Evolutionary conservation across 1,139 yeast genomes (phyloP).

Genomic region (Pichia sp.): DNA sequence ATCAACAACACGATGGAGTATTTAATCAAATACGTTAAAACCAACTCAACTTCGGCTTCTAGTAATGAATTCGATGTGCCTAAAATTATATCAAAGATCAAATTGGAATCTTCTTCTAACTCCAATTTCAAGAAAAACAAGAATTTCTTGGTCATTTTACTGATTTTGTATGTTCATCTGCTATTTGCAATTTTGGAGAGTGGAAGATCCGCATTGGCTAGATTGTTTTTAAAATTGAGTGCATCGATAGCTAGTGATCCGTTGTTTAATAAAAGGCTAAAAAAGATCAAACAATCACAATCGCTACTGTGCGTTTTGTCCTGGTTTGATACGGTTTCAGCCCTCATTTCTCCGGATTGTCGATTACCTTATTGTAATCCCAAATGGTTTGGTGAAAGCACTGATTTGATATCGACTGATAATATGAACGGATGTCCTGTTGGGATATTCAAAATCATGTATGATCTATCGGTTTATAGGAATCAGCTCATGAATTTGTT

Average conservation of each 20-base stretch:
- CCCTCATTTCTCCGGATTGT: slow-evolving; percentile 47
- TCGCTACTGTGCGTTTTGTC: slow-evolving; percentile 39
- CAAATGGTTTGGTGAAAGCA: slow-evolving; percentile 40
- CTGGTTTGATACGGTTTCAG: slow-evolving; percentile 49
- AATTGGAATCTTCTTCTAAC: slow-evolving; percentile 19
- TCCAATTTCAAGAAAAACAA: slow-evolving; percentile 27
- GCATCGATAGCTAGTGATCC: slow-evolving; percentile 38
- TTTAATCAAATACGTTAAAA: slow-evolving; percentile 28
- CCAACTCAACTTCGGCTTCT: slow-evolving; percentile 3
- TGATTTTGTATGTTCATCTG: slow-evolving; percentile 43
- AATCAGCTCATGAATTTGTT: slow-evolving; percentile 5
- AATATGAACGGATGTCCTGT: slow-evolving; percentile 53
- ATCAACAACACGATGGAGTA: slow-evolving; percentile 46
- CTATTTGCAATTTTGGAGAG: slow-evolving; percentile 43
- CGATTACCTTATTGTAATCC: slow-evolving; percentile 43
- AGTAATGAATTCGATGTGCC: slow-evolving; percentile 22
- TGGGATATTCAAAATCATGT: slow-evolving; percentile 37
- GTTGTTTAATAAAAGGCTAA: slow-evolving; percentile 27
- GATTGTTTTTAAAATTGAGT: slow-evolving; percentile 41
- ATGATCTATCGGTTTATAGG: slow-evolving; percentile 6
- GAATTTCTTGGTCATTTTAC: slow-evolving; percentile 41
- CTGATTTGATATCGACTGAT: slow-evolving; percentile 36
- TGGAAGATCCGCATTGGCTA: slow-evolving; percentile 41
- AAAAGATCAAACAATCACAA: slow-evolving; percentile 38
- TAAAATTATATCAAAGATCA: slow-evolving; percentile 26